Conservation (phyloP, 2,329 filamentous ascomycete genomes). For the Fusarium equiseti region DNA sequence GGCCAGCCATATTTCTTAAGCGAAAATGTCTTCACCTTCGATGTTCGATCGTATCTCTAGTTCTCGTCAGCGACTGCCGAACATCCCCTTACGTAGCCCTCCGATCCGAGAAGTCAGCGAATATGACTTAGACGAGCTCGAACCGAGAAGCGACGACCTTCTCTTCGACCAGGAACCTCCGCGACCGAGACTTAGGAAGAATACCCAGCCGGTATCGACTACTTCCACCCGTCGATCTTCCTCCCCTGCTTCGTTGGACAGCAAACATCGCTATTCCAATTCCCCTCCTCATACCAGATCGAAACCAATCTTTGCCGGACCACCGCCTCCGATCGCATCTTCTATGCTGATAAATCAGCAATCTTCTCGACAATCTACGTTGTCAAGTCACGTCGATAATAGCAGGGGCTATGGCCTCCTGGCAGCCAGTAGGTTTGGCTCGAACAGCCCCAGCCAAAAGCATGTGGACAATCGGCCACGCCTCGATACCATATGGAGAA, state of each 20-base stretch:
- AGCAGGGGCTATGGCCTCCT: conserved; percentile 30
- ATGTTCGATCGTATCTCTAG: conserved; percentile 47
- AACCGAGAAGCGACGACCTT: conserved; percentile 53
- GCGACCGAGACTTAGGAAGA: conserved; percentile 40
- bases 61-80: conserved; percentile 42
- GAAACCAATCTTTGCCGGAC: conserved; percentile 59
- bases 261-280: conserved; percentile 46
- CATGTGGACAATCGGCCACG: conserved; percentile 47
- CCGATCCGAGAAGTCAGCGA: conserved; percentile 48
- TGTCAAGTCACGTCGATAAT: conserved; percentile 27
- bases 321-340: conserved; percentile 65
- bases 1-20: neutral
- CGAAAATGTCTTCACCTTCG: conserved; percentile 47
- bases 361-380: conserved; percentile 8
- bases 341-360: conserved; percentile 49
- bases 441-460: conserved; percentile 50
- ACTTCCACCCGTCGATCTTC: conserved; percentile 27
- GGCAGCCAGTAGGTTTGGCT: conserved; percentile 31
- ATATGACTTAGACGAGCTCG: conserved; percentile 56
- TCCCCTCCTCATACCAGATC: conserved; percentile 51
- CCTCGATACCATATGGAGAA: conserved; percentile 61
- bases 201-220: conserved; percentile 13
- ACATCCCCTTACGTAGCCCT: conserved; percentile 47
- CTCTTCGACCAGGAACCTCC: conserved; percentile 40
- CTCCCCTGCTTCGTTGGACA: conserved; percentile 37